These are phyloP conservation scores for Chaetomium sp. DNA, from an alignment of 2,329 filamentous ascomycete genomes.

Conservation along the genomic window DNA sequence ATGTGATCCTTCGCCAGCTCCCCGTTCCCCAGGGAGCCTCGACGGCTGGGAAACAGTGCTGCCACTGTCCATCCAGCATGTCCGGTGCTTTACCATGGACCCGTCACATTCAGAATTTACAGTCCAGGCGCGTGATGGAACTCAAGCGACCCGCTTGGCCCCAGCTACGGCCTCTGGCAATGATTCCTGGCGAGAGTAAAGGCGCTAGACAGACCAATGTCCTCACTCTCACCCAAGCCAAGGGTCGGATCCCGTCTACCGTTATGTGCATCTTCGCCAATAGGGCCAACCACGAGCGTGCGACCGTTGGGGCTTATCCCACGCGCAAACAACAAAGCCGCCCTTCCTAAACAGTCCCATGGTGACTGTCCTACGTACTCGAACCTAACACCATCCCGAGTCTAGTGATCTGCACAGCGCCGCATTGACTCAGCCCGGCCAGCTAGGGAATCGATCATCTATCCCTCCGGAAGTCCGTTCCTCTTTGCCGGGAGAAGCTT, in stretches of 20 bases:
- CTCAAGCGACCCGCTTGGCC: slow-evolving; percentile 1
- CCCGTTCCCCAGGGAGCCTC: neutral
- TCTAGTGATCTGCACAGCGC: neutral
- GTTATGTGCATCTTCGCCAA: slow-evolving; percentile 5
- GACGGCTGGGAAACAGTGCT: neutral
- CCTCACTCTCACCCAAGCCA: neutral
- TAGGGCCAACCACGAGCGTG: neutral
- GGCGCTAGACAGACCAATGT: neutral
- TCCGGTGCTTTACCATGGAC: neutral
- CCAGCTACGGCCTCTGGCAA: slow-evolving; percentile 8
- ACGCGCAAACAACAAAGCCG: neutral
- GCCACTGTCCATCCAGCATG: neutral
- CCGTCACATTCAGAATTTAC: neutral
- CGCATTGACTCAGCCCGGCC: neutral
- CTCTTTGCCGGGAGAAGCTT: slow-evolving; percentile 18
- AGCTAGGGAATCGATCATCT: neutral
- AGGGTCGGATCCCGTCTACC: neutral
- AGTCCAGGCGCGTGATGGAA: slow-evolving; percentile 16
- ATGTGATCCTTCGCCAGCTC: slow-evolving; percentile 1
- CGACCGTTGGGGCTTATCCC: neutral
- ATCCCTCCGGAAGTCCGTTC: neutral
- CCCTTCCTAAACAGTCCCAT: neutral
- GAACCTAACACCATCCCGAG: neutral
- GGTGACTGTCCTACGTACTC: neutral
- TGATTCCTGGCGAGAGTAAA: slow-evolving; percentile 12